phyloP scores from a whole-genome alignment of 2,329 filamentous ascomycete species.

The Sporothrix variecibatus region DNA sequence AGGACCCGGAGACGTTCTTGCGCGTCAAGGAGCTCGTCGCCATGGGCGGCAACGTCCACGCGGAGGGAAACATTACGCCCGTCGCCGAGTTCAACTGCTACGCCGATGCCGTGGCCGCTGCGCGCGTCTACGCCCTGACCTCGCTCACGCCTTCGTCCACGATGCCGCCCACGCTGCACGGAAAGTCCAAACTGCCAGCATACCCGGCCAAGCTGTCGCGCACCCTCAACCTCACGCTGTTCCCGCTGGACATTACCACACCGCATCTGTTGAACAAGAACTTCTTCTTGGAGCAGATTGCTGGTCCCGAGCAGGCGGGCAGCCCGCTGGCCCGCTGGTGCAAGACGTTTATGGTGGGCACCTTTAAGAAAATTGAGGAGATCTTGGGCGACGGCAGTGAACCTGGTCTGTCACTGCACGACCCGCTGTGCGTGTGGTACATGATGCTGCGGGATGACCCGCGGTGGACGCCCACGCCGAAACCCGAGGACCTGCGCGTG shows the following conservation, averaged over 20 bases:
- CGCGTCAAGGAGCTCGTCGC: slow-evolving; percentile 87
- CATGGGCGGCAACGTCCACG: slow-evolving; percentile 86
- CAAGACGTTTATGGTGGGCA: slow-evolving; percentile 68
- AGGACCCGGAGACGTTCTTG: slow-evolving; percentile 87
- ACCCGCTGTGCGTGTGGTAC: slow-evolving; percentile 80
- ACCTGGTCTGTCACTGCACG: slow-evolving; percentile 69
- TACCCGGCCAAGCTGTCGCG: slow-evolving; percentile 67
- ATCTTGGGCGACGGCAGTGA: slow-evolving; percentile 61
- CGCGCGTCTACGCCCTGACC: slow-evolving; percentile 75
- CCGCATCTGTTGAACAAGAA: slow-evolving; percentile 65
- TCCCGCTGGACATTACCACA: slow-evolving; percentile 76
- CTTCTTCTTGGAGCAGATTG: slow-evolving; percentile 60
- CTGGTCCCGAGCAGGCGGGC: slow-evolving; percentile 58
- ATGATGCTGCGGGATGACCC: slow-evolving; percentile 63
- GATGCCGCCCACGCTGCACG: slow-evolving; percentile 68
- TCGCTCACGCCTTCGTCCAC: slow-evolving; percentile 73
- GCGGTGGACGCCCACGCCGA: slow-evolving; percentile 57
- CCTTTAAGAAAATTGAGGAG: slow-evolving; percentile 67
- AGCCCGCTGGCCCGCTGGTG: slow-evolving; percentile 76
- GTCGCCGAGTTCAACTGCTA: slow-evolving; percentile 94
- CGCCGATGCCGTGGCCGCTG: slow-evolving; percentile 78
- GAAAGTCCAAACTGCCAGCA: slow-evolving; percentile 52
- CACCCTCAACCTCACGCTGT: slow-evolving; percentile 66
- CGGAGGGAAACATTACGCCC: slow-evolving; percentile 80
- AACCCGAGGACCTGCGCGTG: slow-evolving; percentile 79